Evolutionary conservation across 1,139 yeast genomes (phyloP), one percentile per base, ranked within the genome.

Genomic region (Saccharomyces pastorianus): DNA sequence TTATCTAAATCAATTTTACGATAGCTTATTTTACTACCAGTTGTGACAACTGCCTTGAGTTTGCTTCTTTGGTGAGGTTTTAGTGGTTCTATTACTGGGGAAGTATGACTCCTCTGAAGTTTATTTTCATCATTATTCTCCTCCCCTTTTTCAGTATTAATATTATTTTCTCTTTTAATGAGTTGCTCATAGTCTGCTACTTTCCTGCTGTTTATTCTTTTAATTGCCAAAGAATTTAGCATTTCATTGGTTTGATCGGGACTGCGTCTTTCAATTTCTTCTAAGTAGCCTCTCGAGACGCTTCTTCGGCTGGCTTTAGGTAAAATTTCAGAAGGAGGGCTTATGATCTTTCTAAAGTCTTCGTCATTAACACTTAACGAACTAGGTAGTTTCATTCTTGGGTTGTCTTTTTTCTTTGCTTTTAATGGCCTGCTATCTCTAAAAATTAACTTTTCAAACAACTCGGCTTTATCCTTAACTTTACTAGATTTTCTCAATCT

Each of bases 391-490:
- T 38, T 38, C 4, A 38, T 17, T 17, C 44, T 53, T 53, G 8
- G 59, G 51, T 11, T 29, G 46, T 34, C 58, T 48, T 32, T 51
- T 51, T 34, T 46, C 23, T 20, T 44, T 26, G 26, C 6, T 13
- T 9, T 23, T 3, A n/a, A 42, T n/a, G 46, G 20, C 25, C 50
- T 48, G 23, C 38, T 49, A 23, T 52, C 55, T 29, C 46, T 29
- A 13, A 56, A 53, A 41, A 64, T 57, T 27, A 67, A 54, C 51
- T 59, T 66, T 52, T 68, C 72, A 53, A 66, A 68, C 28, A 68
- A 51, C 25, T 62, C 59, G 1, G 68, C 66, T 49, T 68, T 68
- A 48, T 68, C 71, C 46, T 59, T 64, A 8, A 68, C 72, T 52
- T 62, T 65, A 26, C 59, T 64, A 1, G 71, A 64, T 32, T 60